A percentile compares a stretch with the other conserved stretches of the same genome.
Evolutionary conservation across 257 asterid genomes (phyloP).

Genomic region (Ilex asprella): DNA sequence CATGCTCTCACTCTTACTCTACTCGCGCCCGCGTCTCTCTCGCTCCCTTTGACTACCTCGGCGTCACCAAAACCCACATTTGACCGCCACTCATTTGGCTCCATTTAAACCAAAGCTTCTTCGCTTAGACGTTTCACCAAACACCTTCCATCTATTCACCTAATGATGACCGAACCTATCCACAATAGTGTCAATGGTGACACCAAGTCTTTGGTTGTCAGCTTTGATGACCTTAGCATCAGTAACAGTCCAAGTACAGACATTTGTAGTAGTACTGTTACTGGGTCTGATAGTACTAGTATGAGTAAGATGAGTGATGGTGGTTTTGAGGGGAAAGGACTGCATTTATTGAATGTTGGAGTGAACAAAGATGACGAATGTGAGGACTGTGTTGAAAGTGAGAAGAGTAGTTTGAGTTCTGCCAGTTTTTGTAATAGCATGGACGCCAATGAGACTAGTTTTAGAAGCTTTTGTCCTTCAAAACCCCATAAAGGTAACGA

Average conservation of each 20-base stretch:
- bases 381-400: conserved; percentile 29
- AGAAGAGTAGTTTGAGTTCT: conserved; percentile 35
- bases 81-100: conserved; percentile 35
- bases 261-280: conserved; percentile 34
- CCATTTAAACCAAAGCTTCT: conserved; percentile 22
- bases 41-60: conserved; percentile 75
- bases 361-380: conserved; percentile 13
- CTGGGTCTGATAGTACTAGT: conserved; percentile 35
- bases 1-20: conserved; percentile 1
- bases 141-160: conserved; percentile 9
- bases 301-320: conserved; percentile 22
- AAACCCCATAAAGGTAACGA: conserved; percentile 87
- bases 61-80: conserved; percentile 39
- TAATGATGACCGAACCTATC: conserved; percentile 38
- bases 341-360: conserved; percentile 17
- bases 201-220: conserved; percentile 28
- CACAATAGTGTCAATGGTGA: conserved; percentile 21
- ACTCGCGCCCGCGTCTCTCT: conserved; percentile 53
- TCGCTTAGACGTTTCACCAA: conserved; percentile 44
- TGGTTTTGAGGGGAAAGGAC: conserved; percentile 32
- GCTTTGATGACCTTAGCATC: conserved; percentile 42
- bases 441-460: conserved; percentile 48
- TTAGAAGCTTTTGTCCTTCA: conserved; percentile 44
- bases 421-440: conserved; percentile 21
- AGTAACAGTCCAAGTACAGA: conserved; percentile 41